Base-by-base conservation (phyloP, 257 asterid species). In the Leptodermis oblonga region DNA sequence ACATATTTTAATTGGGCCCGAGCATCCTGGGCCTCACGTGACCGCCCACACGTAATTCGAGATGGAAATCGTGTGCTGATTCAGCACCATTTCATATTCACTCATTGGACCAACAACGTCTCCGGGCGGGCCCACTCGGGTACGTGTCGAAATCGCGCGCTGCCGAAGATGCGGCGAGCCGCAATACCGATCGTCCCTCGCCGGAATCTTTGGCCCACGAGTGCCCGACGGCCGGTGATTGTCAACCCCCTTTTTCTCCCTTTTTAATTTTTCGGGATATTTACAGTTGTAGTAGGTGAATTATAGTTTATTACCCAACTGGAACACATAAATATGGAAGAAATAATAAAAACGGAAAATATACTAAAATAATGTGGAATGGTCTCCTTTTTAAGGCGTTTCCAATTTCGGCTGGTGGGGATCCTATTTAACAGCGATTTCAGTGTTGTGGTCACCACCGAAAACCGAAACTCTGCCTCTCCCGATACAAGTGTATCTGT, bases 21-120 rank as follows among this genome's bases (percentile, higher is more conserved):
- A 71, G 93, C 87, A 80, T 82, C 86, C 83, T 84, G 90, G 96
- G 85, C 81, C 85, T 83, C 97, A 91, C 93, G 93, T 89, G 95
- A 86, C 74, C 60, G 70, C 77, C 67, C 83, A 83, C 97, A 80
- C 97, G 81, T 74, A 62, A 70, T 78, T 78, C 91, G 83, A 91
- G 95, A 78, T 25, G 4, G 46, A 45, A 69, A 48, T 62, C 67
- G 60, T 53, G 81, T 62, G 76, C 73, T 77, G 82, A 79, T 69
- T 81, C 92, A 84, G 76, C 87, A 62, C 76, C 79, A 42, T 55
- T 84, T 73, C 69, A 73, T 37, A 62, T 79, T 80, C 79, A 80
- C 79, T 75, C 86, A 82, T 85, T 85, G 87, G 94, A 74, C 90
- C 92, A 86, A 77, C 82, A 86, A 77, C 81, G 31, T 54, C 65